A percentile compares a stretch with the other conserved stretches of the same genome.
These are phyloP conservation scores for Zygoascus ofunaensis DNA, from an alignment of 805 yeast genomes.

Conservation along the genomic window DNA sequence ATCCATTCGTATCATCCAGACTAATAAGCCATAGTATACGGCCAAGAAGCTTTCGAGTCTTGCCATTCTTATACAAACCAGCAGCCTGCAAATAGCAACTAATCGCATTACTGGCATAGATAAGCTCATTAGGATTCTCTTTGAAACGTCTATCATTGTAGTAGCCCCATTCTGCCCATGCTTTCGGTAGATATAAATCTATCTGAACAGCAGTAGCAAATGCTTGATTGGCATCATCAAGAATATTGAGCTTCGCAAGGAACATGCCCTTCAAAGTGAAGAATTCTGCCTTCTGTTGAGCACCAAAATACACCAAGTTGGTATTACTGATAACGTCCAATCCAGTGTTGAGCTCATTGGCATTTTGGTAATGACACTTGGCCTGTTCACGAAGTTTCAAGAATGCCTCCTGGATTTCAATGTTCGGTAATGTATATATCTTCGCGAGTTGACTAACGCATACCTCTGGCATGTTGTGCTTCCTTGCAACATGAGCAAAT, in stretches of 20 bases:
- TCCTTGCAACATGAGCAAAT: slow-evolving; percentile 96
- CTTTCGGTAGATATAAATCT: slow-evolving; percentile 87
- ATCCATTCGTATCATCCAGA: slow-evolving; percentile 75
- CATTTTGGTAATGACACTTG: slow-evolving; percentile 90
- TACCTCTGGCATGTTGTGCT: slow-evolving; percentile 94
- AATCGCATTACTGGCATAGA: slow-evolving; percentile 85
- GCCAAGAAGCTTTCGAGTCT: slow-evolving; percentile 78
- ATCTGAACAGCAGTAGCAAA: slow-evolving; percentile 97
- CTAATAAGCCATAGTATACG: slow-evolving; percentile 90
- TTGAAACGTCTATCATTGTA: slow-evolving; percentile 84
- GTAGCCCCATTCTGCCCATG: slow-evolving; percentile 99
- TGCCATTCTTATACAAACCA: slow-evolving; percentile 86
- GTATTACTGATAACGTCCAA: slow-evolving; percentile 95
- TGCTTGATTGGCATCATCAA: slow-evolving; percentile 94
- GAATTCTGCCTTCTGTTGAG: slow-evolving; percentile 96
- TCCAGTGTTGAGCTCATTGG: slow-evolving; percentile 86
- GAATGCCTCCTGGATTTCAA: slow-evolving; percentile 97
- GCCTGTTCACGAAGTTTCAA: slow-evolving; percentile 94
- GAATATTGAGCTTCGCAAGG: slow-evolving; percentile 77
- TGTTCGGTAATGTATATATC: slow-evolving; percentile 91
- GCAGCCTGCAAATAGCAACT: slow-evolving; percentile 97
- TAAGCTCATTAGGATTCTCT: slow-evolving; percentile 71
- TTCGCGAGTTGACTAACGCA: slow-evolving; percentile 87
- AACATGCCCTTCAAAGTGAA: slow-evolving; percentile 98
- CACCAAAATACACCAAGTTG: slow-evolving; percentile 88